phyloP scores from a whole-genome alignment of 2,329 filamentous ascomycete genomes.

The Chaetomium sp. region DNA sequence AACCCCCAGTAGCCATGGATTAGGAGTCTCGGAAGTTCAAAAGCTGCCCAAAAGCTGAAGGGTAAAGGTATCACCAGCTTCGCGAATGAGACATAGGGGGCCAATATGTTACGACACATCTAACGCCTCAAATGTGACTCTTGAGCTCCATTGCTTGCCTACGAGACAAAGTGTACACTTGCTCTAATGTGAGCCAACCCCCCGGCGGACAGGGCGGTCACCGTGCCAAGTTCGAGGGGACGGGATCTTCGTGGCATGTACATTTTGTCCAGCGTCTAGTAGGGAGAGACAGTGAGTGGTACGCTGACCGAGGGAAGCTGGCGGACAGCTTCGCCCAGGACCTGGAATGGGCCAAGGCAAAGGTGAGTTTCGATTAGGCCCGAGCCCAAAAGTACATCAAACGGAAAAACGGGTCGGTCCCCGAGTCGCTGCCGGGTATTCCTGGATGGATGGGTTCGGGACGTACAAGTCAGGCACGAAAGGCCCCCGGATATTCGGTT shows the following conservation, averaged over 20 bases:
- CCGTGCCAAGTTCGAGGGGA: conserved; percentile 2
- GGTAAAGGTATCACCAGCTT: no score
- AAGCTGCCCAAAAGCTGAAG: no score
- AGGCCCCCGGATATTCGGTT: background rate
- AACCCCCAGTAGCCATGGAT: no score
- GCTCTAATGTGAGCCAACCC: no score
- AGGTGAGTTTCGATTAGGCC: background rate
- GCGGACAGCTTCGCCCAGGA: conserved; percentile 4
- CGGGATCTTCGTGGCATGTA: no score
- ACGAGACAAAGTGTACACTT: no score
- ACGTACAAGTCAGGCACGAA: background rate
- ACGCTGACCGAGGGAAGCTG: conserved; percentile 3
- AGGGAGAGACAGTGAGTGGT: background rate
- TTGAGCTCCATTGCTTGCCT: no score
- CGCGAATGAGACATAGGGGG: no score
- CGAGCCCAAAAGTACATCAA: conserved; percentile 4
- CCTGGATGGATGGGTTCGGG: background rate
- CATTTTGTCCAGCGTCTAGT: conserved; percentile 3
- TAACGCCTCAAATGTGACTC: no score
- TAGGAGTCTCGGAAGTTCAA: no score
- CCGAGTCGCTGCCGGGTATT: background rate
- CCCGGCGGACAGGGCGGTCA: no score
- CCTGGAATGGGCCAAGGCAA: conserved; percentile 1
- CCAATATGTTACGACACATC: no score
- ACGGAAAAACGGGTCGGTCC: conserved; percentile 1